These are phyloP conservation scores for Pelargonium citronellum DNA, from an alignment of 441 rosid genomes.

Conservation along the genomic window DNA sequence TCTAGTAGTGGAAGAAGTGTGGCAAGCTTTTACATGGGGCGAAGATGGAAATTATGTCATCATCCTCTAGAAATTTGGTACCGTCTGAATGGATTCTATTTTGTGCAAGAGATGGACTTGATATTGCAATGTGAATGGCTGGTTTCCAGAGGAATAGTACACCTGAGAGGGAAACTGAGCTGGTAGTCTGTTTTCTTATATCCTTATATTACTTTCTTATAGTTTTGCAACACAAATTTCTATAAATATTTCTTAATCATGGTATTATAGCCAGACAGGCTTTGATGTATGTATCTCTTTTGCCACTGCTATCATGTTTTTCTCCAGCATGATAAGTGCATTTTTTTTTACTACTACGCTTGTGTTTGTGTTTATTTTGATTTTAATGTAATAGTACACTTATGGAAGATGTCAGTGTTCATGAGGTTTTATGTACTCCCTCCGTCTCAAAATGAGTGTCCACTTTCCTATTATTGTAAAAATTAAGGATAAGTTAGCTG, in stretches of 20 bases:
- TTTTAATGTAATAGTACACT: too few relatives aligned
- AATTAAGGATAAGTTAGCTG: too few relatives aligned
- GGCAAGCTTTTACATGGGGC: conserved; percentile 40
- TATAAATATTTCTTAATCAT: background rate
- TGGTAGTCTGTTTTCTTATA: conserved; percentile 26
- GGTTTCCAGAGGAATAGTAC: conserved; percentile 26
- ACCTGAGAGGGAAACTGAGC: conserved; percentile 38
- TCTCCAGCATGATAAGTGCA: too few relatives aligned
- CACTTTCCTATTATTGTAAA: too few relatives aligned
- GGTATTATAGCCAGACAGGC: background rate
- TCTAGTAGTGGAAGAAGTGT: conserved; percentile 15
- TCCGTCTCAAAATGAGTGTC: too few relatives aligned
- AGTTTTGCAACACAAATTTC: background rate
- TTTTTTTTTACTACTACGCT: too few relatives aligned
- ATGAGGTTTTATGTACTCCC: too few relatives aligned
- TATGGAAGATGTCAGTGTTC: too few relatives aligned
- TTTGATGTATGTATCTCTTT: background rate
- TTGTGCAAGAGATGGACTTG: conserved; percentile 20
- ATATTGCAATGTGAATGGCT: conserved; percentile 36
- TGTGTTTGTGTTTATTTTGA: too few relatives aligned
- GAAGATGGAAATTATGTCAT: conserved; percentile 30
- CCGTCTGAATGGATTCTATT: conserved; percentile 15
- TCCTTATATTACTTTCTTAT: background rate
- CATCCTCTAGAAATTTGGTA: conserved; percentile 26
- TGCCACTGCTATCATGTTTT: too few relatives aligned